phyloP scores from a whole-genome alignment of 345 rosid species.

The Eucalyptus tenuipes region DNA sequence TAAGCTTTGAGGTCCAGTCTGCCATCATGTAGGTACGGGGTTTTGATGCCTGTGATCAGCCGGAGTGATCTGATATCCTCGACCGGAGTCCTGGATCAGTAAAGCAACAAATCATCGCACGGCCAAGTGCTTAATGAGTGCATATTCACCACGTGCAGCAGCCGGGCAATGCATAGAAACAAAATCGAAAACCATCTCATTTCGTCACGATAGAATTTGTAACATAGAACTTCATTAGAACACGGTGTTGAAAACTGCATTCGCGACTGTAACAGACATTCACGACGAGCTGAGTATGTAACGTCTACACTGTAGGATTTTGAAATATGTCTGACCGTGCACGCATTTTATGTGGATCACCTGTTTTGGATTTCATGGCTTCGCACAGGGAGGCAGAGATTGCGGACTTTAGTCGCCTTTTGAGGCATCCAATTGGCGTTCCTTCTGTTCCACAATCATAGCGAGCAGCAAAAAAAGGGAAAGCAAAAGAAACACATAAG shows the following conservation, averaged over 20 bases:
- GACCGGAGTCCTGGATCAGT: slow-evolving; percentile 41
- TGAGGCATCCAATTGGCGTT: slow-evolving; percentile 42
- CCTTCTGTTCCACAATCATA: slow-evolving; percentile 13
- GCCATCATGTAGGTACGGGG: slow-evolving; percentile 87
- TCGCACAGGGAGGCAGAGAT: slow-evolving; percentile 76
- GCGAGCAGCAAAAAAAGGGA: background rate
- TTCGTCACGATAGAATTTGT: background rate
- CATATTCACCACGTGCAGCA: background rate
- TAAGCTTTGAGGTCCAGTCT: slow-evolving; percentile 89
- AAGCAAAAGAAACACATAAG: background rate
- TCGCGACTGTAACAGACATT: background rate
- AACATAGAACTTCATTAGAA: background rate
- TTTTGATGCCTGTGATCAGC: slow-evolving; percentile 82
- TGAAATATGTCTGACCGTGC: background rate
- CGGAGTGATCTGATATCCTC: slow-evolving; percentile 66
- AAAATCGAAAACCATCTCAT: background rate
- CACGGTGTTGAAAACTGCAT: background rate
- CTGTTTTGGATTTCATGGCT: slow-evolving; percentile 67
- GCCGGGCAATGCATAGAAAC: background rate
- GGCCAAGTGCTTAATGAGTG: background rate
- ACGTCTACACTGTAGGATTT: background rate
- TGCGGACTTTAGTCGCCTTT: slow-evolving; percentile 46
- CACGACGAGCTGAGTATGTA: background rate
- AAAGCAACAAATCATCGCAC: background rate
- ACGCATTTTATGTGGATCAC: background rate